Base-by-base conservation (phyloP, 768 basidiomycete species). In the Mycena rosella region DNA sequence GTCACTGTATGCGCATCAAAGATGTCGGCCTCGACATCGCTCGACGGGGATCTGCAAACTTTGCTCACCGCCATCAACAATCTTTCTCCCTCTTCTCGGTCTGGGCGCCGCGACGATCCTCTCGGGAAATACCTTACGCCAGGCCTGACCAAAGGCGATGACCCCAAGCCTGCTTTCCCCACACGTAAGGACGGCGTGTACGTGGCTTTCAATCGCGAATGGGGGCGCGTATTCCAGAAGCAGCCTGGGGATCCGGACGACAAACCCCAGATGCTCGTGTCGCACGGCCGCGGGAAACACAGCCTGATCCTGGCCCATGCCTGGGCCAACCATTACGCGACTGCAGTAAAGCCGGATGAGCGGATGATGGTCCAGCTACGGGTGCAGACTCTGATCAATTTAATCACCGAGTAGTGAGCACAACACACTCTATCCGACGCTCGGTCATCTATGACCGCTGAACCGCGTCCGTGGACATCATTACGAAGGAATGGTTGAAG, bases 171-270 rank as follows among this genome's bases (percentile, higher is more conserved):
- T 3, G 38, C 44, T 17, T 62, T 53, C 27, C 60, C 60, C 40
- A n/a, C 51, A 27, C 49, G 44, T n/a, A 8, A 42, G 26, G 52
- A 62, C 5, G 60, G 52, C 14, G 27, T 45, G 13, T 65, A 58
- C 36, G 9, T 9, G 6, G 34, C 36, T 15, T 66, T 66, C 42
- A 66, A 66, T 47, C 3, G 11, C 5, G 8, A 5, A 9, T 60
- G 65, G 65, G 65, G 60, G 44, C 47, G 58, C 36, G 58, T 59
- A 11, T 67, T 67, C 51, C 49, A 60, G 14, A 60, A 55, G 40
- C 27, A 4, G 26, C 57, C 57, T 26, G 45, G 52, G 18, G 51
- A 52, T n/a, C n/a, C n/a, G n/a, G n/a, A n/a, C n/a, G n/a, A n/a
- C n/a, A n/a, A n/a, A n/a, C n/a, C n/a, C n/a, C n/a, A 40, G 22